These are phyloP conservation scores for Tricholoma saponaceum DNA, from an alignment of 768 basidiomycete species.

Conservation along the genomic window DNA sequence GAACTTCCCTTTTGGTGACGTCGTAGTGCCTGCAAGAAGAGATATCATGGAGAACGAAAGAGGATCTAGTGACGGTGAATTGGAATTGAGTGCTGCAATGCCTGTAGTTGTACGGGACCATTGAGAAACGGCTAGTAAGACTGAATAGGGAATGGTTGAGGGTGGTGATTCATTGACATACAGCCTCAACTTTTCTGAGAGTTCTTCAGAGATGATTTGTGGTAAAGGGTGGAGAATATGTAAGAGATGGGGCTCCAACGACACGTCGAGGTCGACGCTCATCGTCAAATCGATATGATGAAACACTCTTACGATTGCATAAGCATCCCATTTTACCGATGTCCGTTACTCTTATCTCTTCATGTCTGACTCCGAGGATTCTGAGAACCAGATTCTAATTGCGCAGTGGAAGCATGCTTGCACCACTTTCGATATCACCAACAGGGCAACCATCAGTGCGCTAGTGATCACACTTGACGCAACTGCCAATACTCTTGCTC, in stretches of 20 bases:
- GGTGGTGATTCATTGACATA: constrained; percentile 34
- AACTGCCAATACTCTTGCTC: constrained; percentile 48
- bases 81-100: constrained; percentile 28
- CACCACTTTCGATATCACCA: constrained; percentile 36
- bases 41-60: constrained; percentile 65
- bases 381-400: constrained; percentile 12
- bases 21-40: constrained; percentile 70
- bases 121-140: constrained; percentile 55
- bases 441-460: constrained; percentile 24
- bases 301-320: background rate
- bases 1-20: constrained; percentile 75
- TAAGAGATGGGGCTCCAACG: constrained; percentile 62
- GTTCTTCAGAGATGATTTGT: constrained; percentile 40
- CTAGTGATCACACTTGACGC: constrained; percentile 43
- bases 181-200: constrained; percentile 36
- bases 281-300: too few species aligned
- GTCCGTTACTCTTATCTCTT: background rate
- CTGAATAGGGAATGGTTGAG: constrained; percentile 56
- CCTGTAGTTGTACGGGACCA: constrained; percentile 64
- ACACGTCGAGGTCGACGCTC: constrained; percentile 47
- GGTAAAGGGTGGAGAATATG: constrained; percentile 43
- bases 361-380: constrained; percentile 11
- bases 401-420: constrained; percentile 39
- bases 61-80: constrained; percentile 43
- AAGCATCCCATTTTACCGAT: background rate